phyloP scores from a whole-genome alignment of 352 stramenopile species.

The Sclerospora graminicola region DNA sequence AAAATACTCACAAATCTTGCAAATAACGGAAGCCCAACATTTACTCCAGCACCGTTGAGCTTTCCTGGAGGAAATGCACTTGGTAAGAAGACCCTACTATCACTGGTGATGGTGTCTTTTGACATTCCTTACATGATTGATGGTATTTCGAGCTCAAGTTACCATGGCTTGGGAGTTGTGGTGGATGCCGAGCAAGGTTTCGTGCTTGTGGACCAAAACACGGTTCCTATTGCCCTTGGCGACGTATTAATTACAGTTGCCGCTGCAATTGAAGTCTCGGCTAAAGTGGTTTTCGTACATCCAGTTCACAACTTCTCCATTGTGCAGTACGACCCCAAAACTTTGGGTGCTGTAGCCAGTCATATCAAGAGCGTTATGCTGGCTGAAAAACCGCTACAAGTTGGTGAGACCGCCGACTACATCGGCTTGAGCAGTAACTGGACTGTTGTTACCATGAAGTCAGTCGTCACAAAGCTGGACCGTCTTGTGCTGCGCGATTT shows the following conservation, averaged over 20 bases:
- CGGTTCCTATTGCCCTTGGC: too few species aligned
- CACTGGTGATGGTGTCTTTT: too few species aligned
- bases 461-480: conserved; percentile 77
- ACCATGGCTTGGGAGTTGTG: conserved; percentile 84
- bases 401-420: conserved; percentile 72
- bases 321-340: too few species aligned
- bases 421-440: conserved; percentile 81
- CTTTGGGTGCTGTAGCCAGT: too few species aligned
- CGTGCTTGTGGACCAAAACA: too few species aligned
- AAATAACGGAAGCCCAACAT: too few species aligned
- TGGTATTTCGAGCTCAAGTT: conserved; percentile 76
- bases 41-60: conserved; percentile 45
- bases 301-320: too few species aligned
- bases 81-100: too few species aligned
- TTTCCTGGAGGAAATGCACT: too few species aligned
- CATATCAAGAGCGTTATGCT: conserved; percentile 51
- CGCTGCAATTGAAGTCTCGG: conserved; percentile 80
- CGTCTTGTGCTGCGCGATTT: conserved; percentile 76
- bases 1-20: conserved; percentile 15
- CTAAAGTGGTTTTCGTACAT: too few species aligned
- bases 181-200: conserved; percentile 65
- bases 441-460: conserved; percentile 82
- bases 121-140: too few species aligned
- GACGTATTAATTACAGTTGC: conserved; percentile 85
- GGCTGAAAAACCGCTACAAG: conserved; percentile 50